Base-by-base conservation (phyloP, 345 rosid genomes). In the Salix brachista region DNA sequence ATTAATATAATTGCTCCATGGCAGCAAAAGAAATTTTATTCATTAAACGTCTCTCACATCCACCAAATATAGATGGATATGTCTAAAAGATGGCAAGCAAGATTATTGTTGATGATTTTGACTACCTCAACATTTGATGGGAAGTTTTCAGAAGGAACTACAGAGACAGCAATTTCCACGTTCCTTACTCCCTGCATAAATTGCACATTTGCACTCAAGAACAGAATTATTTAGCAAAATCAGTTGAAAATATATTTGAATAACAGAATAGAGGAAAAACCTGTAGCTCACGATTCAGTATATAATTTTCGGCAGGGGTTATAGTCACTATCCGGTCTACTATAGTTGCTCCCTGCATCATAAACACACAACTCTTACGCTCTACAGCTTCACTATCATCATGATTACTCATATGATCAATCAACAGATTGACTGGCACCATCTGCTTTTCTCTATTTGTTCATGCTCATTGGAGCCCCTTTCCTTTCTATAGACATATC, bases 311-410 rank as follows among this genome's bases (percentile, higher is more conserved):
- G 2, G 88, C 97, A 21, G 78, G 83, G 72, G 78, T 85, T 81
- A 96, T 91, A 19, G 74, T 88, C 77, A 96, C 98, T 16, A 92
- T 87, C 78, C 82, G 88, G 86, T 96, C 99, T 14, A 96, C 90
- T 41, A 96, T 87, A 52, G 99, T 96, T 58, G 99, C 98, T 69
- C 98, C 97, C 99, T 96, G 86, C 75, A 86, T 65, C 50, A 46
- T 7, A 68, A 13, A 13, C 21, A 19, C 19, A 79, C 30, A 32
- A 4, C 75, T 79, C 52, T 75, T 48, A 25, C 69, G 37, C n/a
- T 34, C 65, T 41, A 58, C 18, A 65, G 28, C 12, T n/a, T n/a
- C 13, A 58, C 4, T 9, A n/a, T 58, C 62, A 56, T 56, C 10
- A n/a, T n/a, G 28, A 56, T 56, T 56, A n/a, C 62, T 56, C 62